Evolutionary conservation across 169 alveolate genomes (phyloP).

Genomic region (Perkinsus chesapeaki): DNA sequence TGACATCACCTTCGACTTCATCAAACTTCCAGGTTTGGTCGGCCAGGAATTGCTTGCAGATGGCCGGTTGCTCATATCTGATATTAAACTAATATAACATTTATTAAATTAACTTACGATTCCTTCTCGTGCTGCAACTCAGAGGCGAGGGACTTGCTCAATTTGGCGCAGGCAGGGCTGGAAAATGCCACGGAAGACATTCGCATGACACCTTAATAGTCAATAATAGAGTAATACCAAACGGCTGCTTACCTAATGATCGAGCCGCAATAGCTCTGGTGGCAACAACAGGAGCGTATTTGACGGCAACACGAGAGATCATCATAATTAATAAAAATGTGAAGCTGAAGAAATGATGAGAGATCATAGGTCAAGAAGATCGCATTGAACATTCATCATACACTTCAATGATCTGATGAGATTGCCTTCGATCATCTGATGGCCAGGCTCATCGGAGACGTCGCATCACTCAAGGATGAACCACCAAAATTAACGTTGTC

Average conservation of each 20-base stretch:
- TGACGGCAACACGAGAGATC: not conserved
- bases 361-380: too few relatives aligned
- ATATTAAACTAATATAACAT: too few relatives aligned
- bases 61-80: not conserved
- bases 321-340: not conserved
- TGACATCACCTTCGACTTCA: constrained; percentile 66
- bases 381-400: too few relatives aligned
- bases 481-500: too few relatives aligned
- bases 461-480: too few relatives aligned
- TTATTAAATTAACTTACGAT: not conserved
- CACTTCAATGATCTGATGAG: too few relatives aligned
- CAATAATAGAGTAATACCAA: not conserved
- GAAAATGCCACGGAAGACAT: not conserved
- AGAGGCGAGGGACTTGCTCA: not conserved
- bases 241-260: not conserved
- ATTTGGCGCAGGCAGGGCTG: not conserved
- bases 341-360: too few relatives aligned
- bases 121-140: not conserved
- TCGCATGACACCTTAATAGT: not conserved
- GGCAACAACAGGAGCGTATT: not conserved
- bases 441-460: too few relatives aligned
- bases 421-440: too few relatives aligned
- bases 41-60: constrained; percentile 7
- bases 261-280: not conserved
- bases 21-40: constrained; percentile 49